These are phyloP conservation scores for Fusarium penzigii DNA, from an alignment of 2,329 filamentous ascomycete genomes.

Conservation along the genomic window DNA sequence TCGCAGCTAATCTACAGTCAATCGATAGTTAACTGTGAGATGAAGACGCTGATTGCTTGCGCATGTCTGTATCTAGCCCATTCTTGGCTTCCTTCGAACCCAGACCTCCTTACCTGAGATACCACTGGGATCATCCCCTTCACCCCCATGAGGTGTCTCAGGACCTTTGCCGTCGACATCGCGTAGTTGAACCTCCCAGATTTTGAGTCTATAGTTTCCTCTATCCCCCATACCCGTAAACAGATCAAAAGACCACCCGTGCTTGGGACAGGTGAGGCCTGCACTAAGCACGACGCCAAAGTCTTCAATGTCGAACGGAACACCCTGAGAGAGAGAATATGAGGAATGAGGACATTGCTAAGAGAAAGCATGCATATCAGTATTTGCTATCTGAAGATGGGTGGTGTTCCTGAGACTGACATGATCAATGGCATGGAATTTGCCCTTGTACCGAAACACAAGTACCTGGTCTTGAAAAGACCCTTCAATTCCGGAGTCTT, in stretches of 20 bases:
- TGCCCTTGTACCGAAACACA: conserved; percentile 63
- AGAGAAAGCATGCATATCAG: not conserved
- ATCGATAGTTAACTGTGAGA: too few species aligned
- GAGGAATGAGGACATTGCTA: conserved; percentile 69
- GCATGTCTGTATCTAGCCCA: too few species aligned
- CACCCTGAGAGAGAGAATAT: conserved; percentile 64
- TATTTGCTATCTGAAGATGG: accelerated
- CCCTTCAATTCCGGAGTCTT: conserved; percentile 33
- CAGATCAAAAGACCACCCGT: conserved; percentile 71
- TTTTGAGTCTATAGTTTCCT: conserved; percentile 59
- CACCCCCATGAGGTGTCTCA: too few species aligned
- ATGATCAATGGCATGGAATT: conserved; percentile 69
- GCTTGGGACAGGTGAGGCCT: conserved; percentile 67
- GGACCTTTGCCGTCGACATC: conserved; percentile 9
- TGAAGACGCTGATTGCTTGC: too few species aligned
- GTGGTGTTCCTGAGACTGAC: conserved; percentile 44
- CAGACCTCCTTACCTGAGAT: too few species aligned
- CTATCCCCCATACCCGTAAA: conserved; percentile 63
- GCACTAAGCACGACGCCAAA: conserved; percentile 65
- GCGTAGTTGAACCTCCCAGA: conserved; percentile 65
- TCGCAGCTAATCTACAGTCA: too few species aligned
- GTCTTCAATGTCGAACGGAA: conserved; percentile 70
- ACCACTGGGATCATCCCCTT: too few species aligned
- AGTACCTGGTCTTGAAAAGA: conserved; percentile 61
- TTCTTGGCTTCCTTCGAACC: too few species aligned